These are phyloP conservation scores for Oryza meridionalis DNA, from an alignment of 176 grass and related monocot genomes.

Conservation along the genomic window DNA sequence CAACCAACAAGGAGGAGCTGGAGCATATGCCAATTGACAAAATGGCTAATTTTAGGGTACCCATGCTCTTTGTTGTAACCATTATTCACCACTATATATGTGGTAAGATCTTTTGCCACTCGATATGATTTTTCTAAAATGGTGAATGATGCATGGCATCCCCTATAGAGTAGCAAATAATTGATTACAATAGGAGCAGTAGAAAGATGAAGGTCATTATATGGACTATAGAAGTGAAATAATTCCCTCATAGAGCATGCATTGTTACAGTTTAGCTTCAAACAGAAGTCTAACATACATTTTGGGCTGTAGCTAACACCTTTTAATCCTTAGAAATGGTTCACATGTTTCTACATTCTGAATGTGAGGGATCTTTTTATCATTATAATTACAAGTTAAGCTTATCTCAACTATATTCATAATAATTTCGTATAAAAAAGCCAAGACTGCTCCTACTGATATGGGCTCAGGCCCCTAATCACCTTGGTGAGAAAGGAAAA, in stretches of 20 bases:
- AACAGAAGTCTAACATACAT: neutral
- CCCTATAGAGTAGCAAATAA: neutral
- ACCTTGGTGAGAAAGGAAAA: neutral
- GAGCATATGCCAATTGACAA: neutral
- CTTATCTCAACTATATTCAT: constrained; percentile 5
- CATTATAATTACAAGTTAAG: neutral
- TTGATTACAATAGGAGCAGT: neutral
- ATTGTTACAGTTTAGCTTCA: neutral
- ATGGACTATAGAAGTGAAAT: neutral
- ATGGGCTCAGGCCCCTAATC: neutral
- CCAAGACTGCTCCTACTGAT: neutral
- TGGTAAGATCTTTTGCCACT: neutral
- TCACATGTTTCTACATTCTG: neutral
- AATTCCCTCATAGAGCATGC: neutral
- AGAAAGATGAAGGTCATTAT: neutral
- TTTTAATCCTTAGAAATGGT: neutral
- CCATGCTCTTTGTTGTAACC: neutral
- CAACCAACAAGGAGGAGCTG: neutral
- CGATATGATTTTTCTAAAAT: too few relatives aligned
- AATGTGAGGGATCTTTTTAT: neutral
- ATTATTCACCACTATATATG: neutral
- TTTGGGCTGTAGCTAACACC: neutral
- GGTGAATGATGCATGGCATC: too few relatives aligned
- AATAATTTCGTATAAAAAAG: neutral
- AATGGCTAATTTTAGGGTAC: neutral